A percentile compares a stretch with the other conserved stretches of the same genome.
Evolutionary conservation across 2,329 filamentous ascomycete genomes (phyloP).

Genomic region (Monilinia vaccinii-corymbosi): DNA sequence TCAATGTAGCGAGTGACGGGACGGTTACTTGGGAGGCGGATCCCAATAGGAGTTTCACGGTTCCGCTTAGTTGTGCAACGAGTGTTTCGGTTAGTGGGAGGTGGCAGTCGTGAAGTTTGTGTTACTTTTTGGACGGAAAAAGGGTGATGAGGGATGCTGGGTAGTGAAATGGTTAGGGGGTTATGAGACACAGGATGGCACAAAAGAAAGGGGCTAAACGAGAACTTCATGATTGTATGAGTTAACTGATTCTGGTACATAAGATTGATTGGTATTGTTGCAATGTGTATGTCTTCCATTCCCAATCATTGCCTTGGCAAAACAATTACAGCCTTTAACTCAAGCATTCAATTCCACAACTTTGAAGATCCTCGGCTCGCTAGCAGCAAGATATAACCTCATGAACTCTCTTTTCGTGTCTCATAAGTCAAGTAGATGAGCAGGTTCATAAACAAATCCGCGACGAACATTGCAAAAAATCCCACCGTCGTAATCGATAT

Average conservation of each 20-base stretch:
- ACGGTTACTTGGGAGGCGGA: slow-evolving; percentile 56
- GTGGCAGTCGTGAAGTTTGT: slow-evolving; percentile 15
- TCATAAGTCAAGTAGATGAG: background rate
- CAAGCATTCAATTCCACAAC: background rate
- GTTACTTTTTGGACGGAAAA: background rate
- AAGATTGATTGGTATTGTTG: background rate
- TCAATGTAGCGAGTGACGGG: slow-evolving; percentile 47
- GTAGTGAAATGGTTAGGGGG: background rate
- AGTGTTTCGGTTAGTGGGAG: slow-evolving; percentile 18
- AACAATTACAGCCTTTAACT: background rate
- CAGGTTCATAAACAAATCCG: background rate
- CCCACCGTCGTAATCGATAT: background rate
- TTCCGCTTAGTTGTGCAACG: slow-evolving; percentile 22
- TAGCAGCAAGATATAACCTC: background rate
- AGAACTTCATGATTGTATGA: background rate
- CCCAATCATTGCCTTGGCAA: background rate
- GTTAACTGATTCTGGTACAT: background rate
- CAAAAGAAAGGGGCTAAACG: too few species aligned
- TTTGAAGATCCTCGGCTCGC: background rate
- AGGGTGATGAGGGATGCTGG: background rate
- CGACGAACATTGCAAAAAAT: background rate
- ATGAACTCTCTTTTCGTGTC: background rate
- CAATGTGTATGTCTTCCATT: background rate
- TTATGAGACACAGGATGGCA: background rate
- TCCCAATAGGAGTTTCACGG: slow-evolving; percentile 25